phyloP scores from a whole-genome alignment of 305 asterid species.

The Fraxinus platypoda region DNA sequence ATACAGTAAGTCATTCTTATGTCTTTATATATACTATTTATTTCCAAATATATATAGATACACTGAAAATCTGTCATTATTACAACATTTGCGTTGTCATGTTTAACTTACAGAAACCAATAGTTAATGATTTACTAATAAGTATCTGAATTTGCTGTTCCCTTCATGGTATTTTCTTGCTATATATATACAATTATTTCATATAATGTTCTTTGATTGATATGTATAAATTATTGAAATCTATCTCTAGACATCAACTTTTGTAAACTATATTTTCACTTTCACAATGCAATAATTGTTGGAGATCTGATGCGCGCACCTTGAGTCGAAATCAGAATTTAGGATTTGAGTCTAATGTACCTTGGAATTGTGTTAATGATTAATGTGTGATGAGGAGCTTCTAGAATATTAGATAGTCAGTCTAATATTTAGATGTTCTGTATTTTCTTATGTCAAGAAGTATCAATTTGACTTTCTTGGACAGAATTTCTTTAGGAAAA shows the following conservation, averaged over 20 bases:
- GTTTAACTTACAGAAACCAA: background rate
- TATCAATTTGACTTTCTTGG: background rate
- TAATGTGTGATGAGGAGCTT: background rate
- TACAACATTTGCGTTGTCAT: background rate
- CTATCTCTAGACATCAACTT: background rate
- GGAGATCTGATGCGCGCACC: background rate
- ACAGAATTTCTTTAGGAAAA: background rate
- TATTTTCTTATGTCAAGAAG: background rate
- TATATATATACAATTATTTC: background rate
- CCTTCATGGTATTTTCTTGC: background rate
- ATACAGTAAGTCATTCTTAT: conserved; percentile 23
- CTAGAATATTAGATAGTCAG: background rate
- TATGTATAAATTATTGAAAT: background rate
- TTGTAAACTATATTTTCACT: background rate
- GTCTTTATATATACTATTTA: background rate
- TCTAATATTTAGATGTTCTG: background rate
- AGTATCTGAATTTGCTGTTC: background rate
- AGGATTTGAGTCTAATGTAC: background rate
- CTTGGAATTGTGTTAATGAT: background rate
- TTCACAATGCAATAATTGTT: background rate
- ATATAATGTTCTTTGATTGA: background rate
- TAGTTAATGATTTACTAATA: background rate
- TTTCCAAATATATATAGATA: background rate
- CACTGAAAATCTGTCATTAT: background rate
- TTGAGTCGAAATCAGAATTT: background rate